A percentile compares a stretch with the other conserved stretches of the same genome.
These are phyloP conservation scores for Solanum virginianum DNA, from an alignment of 257 asterid genomes.

Conservation along the genomic window DNA sequence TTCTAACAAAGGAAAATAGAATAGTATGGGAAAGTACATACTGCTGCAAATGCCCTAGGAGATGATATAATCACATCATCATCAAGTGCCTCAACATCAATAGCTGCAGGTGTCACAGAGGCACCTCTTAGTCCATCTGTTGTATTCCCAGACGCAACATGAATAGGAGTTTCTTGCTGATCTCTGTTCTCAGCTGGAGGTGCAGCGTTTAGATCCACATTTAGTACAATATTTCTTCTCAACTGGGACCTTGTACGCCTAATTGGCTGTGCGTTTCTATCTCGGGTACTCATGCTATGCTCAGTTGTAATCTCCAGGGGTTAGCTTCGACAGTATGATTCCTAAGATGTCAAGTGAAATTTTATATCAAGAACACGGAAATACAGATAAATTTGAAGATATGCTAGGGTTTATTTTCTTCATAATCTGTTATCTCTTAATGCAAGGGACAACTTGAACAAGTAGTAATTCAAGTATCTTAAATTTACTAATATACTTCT, in stretches of 20 bases:
- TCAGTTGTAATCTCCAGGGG: background rate
- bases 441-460: background rate
- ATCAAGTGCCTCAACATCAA: slow-evolving; percentile 30
- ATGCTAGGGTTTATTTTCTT: background rate
- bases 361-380: background rate
- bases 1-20: background rate
- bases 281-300: slow-evolving; percentile 15
- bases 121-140: background rate
- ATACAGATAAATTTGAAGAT: background rate
- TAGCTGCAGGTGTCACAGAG: slow-evolving; percentile 8
- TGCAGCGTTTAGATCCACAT: slow-evolving; percentile 19
- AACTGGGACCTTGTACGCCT: slow-evolving; percentile 7
- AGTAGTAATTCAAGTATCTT: background rate
- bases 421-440: background rate
- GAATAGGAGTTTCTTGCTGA: slow-evolving; percentile 15
- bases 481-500: background rate
- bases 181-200: slow-evolving; percentile 11
- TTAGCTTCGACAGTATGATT: background rate
- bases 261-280: background rate
- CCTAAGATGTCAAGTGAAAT: background rate
- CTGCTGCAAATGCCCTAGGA: slow-evolving; percentile 30
- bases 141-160: background rate
- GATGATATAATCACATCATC: slow-evolving; percentile 34
- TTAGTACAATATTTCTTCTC: slow-evolving; percentile 3
- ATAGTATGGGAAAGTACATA: background rate